Evolutionary conservation across 345 rosid genomes (phyloP).

Genomic region (Abelmoschus esculentus): DNA sequence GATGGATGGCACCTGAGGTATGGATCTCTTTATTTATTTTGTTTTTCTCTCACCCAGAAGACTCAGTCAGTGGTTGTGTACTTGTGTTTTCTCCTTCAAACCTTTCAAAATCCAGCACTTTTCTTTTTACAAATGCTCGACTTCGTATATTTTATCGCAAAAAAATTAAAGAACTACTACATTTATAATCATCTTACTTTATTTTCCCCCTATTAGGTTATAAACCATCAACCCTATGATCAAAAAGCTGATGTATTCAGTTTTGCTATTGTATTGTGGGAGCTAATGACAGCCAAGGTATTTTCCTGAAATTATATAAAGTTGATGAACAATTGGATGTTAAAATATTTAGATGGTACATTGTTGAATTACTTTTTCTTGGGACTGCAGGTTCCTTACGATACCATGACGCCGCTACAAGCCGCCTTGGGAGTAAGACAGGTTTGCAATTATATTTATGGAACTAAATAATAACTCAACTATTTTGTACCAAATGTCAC

Average conservation of each 20-base stretch:
- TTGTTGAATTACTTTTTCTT: background rate
- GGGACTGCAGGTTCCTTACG: conserved; percentile 57
- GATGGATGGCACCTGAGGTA: conserved; percentile 96
- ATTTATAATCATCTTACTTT: background rate
- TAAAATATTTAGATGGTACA: background rate
- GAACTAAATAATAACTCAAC: background rate
- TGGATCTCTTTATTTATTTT: conserved; percentile 10
- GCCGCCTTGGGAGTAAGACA: conserved; percentile 84
- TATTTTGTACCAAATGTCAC: background rate
- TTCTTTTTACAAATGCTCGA: background rate
- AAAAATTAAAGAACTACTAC: background rate
- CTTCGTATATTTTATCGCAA: background rate
- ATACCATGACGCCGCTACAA: conserved; percentile 59
- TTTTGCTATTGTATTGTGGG: conserved; percentile 77
- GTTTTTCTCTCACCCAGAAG: background rate
- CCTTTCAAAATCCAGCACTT: background rate
- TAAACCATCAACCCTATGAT: conserved; percentile 66
- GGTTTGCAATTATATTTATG: conserved; percentile 23
- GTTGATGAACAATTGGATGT: background rate
- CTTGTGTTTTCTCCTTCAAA: background rate
- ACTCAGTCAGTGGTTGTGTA: background rate
- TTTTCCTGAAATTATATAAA: conserved; percentile 2
- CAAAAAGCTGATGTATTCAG: conserved; percentile 76
- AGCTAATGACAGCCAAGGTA: conserved; percentile 73
- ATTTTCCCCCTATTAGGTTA: conserved; percentile 35